Base-by-base conservation (phyloP, 345 rosid genomes). In the Cardamine occulta region DNA sequence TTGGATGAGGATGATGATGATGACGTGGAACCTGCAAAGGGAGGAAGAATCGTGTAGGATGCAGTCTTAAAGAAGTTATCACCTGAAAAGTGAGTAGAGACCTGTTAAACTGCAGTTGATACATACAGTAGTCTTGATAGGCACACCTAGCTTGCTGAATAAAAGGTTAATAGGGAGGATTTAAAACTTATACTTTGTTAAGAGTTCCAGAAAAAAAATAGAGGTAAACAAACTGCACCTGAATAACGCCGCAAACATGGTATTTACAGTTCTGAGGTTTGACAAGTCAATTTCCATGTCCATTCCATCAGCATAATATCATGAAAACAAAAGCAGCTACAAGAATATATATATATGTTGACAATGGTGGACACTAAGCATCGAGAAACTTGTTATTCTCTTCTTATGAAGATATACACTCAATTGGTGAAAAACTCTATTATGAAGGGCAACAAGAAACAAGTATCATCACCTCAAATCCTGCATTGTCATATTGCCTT, bases 281-380 rank as follows among this genome's bases (percentile, higher is more conserved):
- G 99, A 95, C 82, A 95, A 86, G 80, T 95, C 99, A 65, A 95
- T 88, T 82, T 95, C 98, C 98, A 95, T 89, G 74, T 95, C 99
- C 91, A 93, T 82, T 72, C 87, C 86, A 74, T 91, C 96, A 57
- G 86, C 81, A 54, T 94, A 81, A 70, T 42, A 74, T 5, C 56
- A 58, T 4, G 11, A 49, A 58, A 72, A n/a, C n/a, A 66, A 73
- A 9, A 10, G 39, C 67, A 68, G 21, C 68, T 49, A 4, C 37
- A 24, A 32, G 66, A 74, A 32, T 7, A 2, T 12, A n/a, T 19
- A 3, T 10, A n/a, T n/a, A n/a, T 37, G 40, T 28, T 26, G 34
- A 9, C 12, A 40, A 62, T 2, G 8, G 31, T 28, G n/a, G n/a
- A n/a, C 10, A 34, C 37, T 32, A 34, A 7, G 11, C 44, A 68